Evolutionary conservation across 2,329 filamentous ascomycete species (phyloP).

Genomic region (Microsporum audouinii): DNA sequence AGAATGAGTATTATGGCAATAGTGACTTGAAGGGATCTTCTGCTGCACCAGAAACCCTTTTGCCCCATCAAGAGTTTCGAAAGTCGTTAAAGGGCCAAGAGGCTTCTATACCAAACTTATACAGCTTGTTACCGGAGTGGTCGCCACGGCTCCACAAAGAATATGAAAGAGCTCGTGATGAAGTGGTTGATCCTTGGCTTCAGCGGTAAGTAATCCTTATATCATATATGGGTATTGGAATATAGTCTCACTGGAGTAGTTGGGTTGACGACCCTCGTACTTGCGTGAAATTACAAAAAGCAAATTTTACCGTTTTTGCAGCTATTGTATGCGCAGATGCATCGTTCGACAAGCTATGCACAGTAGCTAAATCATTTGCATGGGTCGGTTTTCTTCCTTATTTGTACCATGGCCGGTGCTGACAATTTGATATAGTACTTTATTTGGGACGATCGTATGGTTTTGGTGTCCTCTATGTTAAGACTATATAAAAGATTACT

Average conservation of each 20-base stretch:
- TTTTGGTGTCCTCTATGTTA: neutral
- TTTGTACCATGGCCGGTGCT: neutral
- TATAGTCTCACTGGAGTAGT: neutral
- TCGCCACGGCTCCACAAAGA: neutral
- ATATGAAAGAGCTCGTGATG: neutral
- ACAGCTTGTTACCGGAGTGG: neutral
- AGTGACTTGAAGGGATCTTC: neutral
- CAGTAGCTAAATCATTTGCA: neutral
- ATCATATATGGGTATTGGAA: neutral
- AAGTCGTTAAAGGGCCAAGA: neutral
- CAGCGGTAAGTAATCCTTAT: neutral
- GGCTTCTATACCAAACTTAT: neutral
- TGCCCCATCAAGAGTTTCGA: neutral
- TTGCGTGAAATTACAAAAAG: neutral
- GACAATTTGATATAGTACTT: neutral
- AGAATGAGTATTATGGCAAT: neutral
- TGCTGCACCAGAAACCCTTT: neutral
- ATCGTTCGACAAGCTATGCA: neutral
- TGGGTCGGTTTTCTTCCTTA: neutral
- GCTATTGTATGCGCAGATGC: neutral
- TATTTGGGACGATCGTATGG: neutral
- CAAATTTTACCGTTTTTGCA: neutral
- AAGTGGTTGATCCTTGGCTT: neutral
- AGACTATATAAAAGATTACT: neutral
- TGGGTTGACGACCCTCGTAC: neutral